Evolutionary conservation across 768 basidiomycete genomes (phyloP), one percentile per base, ranked within the genome.

Genomic region (Auriculariales sp.): DNA sequence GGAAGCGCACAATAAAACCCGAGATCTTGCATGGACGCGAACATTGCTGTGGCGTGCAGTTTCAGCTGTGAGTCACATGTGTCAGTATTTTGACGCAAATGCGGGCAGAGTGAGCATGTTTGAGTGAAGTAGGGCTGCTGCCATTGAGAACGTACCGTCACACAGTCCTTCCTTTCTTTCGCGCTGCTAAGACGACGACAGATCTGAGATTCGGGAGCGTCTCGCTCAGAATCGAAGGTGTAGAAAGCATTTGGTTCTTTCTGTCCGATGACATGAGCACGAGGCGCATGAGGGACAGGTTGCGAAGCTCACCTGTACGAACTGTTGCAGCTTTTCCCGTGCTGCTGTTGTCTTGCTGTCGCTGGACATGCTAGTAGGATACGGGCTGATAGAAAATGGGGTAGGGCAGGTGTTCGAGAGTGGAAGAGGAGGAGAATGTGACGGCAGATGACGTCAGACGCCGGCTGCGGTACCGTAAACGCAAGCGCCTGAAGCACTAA

Each of bases 1-100:
- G 81, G 79, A 42, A 81, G 61, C 2, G 77, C 72, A 59, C 80
- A 84, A 62, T 75, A 85, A 62, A 84, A 83, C 12, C 78, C 81
- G 47, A 73, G 67, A 11, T 72, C 69, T 81, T 84, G 83, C 82
- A 88, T 86, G 33, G 79, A 74, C 58, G 73, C 66, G 57, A 86
- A 83, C 48, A 83, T 55, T 52, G 69, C 64, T 53, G 71, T 82
- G 10, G 79, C 73, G 49, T 75, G 68, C 78, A 81, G 76, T 61
- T 71, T 70, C 53, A 79, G 58, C 80, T 85, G 58, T 44, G 59
- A 49, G 53, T 17, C 14, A 46, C 10, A 49, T 15, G 34, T 10
- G 54, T 28, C 12, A 44, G 19, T 35, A 47, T 28, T 14, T 7
- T 9, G 4, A 30, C 22, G 9, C 10, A 14, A 44, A 12, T n/a